A percentile compares a stretch with the other conserved stretches of the same genome.
phyloP scores from a whole-genome alignment of 257 asterid species.

The Ajuga chamaepitys region DNA sequence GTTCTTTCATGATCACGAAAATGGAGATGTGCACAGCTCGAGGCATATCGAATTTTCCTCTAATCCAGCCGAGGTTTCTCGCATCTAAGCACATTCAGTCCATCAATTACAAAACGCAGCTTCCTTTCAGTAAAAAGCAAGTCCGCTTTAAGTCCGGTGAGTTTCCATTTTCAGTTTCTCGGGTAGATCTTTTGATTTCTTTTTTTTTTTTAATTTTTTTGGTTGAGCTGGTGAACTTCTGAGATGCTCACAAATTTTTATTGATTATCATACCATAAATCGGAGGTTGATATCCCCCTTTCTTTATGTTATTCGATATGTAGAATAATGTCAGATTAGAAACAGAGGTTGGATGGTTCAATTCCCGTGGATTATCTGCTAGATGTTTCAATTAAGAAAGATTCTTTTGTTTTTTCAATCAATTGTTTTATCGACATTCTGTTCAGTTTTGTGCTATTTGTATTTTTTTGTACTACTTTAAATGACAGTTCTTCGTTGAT shows the following conservation, averaged over 20 bases:
- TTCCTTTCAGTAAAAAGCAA: conserved; percentile 13
- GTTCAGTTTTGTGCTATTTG: neutral
- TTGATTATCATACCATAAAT: neutral
- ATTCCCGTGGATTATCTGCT: neutral
- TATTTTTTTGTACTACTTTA: neutral
- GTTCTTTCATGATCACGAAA: neutral
- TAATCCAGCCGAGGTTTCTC: conserved; percentile 11
- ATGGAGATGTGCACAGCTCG: conserved; percentile 53
- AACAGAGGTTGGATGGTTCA: neutral
- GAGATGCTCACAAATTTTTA: neutral
- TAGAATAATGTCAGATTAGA: neutral
- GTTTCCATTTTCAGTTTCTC: neutral
- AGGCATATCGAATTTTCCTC: conserved; percentile 23
- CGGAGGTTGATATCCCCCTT: neutral
- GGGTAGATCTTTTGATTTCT: neutral
- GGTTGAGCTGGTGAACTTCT: neutral
- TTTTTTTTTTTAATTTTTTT: neutral
- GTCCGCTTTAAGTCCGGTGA: conserved; percentile 15
- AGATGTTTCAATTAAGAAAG: neutral
- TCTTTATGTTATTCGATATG: neutral
- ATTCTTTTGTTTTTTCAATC: neutral
- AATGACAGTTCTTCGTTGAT: neutral
- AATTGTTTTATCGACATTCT: neutral
- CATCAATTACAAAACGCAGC: neutral
- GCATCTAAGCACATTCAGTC: conserved; percentile 5